phyloP scores from a whole-genome alignment of 2,329 filamentous ascomycete genomes.

The Aspergillus niger region DNA sequence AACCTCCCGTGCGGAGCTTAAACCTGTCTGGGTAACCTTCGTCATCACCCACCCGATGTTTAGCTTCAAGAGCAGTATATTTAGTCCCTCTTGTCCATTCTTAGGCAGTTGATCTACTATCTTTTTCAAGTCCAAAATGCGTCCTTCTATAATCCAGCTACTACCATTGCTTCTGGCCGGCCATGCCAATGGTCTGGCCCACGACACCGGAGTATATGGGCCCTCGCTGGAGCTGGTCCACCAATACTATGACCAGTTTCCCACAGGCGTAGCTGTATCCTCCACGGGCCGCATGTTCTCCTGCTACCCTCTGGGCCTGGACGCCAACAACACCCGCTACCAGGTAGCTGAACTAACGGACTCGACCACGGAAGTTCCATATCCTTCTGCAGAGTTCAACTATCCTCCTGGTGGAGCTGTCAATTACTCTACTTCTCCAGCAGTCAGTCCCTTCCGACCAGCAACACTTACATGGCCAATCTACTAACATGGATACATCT shows the following conservation, averaged over 20 bases:
- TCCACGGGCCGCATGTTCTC: not conserved
- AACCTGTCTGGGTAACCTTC: not conserved
- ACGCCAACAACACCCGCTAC: not conserved
- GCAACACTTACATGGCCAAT: not conserved
- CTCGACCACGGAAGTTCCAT: not conserved
- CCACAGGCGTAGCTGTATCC: not conserved
- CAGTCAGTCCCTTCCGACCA: not conserved
- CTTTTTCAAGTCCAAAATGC: not conserved
- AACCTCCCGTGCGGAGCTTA: slow-evolving; percentile 2
- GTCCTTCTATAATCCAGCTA: not conserved
- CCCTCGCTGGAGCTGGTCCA: not conserved
- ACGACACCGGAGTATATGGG: not conserved
- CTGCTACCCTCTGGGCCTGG: not conserved
- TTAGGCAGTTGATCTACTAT: not conserved
- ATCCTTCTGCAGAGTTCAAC: not conserved
- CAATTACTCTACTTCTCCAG: not conserved
- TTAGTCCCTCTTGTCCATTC: not conserved
- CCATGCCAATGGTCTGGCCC: not conserved
- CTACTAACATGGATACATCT: not conserved
- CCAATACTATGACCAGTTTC: not conserved
- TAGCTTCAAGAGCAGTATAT: not conserved
- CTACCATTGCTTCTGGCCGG: not conserved
- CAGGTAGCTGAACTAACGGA: not conserved
- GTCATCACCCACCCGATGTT: not conserved
- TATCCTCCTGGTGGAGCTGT: not conserved